A percentile compares a stretch with the other conserved stretches of the same genome.
Evolutionary conservation across 2,329 filamentous ascomycete species (phyloP).

Genomic region (Penicillium griseofulvum): DNA sequence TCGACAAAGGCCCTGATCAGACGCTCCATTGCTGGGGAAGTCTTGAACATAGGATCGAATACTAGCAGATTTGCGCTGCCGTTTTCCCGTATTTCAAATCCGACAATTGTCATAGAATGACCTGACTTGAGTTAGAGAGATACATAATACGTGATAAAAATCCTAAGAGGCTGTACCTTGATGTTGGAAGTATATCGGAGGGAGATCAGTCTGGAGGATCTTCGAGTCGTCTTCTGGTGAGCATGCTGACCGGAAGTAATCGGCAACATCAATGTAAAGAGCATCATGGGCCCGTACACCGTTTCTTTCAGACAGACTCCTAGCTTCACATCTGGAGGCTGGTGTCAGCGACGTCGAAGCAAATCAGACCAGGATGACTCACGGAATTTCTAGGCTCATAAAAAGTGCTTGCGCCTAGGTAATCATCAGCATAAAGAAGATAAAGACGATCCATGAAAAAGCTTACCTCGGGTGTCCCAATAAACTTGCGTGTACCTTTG

Average conservation of each 20-base stretch:
- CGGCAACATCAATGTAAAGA: conserved; percentile 66
- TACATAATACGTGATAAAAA: background rate
- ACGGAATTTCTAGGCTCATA: conserved; percentile 65
- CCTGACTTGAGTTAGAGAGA: conserved; percentile 47
- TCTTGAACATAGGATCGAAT: conserved; percentile 81
- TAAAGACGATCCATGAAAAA: background rate
- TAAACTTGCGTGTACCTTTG: conserved; percentile 86
- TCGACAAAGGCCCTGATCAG: conserved; percentile 50
- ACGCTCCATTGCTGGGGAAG: conserved; percentile 61
- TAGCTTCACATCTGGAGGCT: conserved; percentile 56
- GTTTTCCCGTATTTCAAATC: conserved; percentile 67
- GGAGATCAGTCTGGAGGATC: conserved; percentile 68
- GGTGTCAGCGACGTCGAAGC: conserved; percentile 8
- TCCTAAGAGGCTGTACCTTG: conserved; percentile 50
- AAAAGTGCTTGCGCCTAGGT: conserved; percentile 75
- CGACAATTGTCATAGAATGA: conserved; percentile 87
- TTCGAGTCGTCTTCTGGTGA: conserved; percentile 51
- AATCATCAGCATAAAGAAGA: conserved; percentile 9
- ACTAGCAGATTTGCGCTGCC: conserved; percentile 71
- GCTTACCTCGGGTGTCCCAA: conserved; percentile 81
- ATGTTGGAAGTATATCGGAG: conserved; percentile 89
- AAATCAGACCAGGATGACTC: conserved; percentile 29
- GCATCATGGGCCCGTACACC: conserved; percentile 50
- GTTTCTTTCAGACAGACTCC: conserved; percentile 53
- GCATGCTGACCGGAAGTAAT: conserved; percentile 66